phyloP scores from a whole-genome alignment of 2,329 filamentous ascomycete genomes.

The Xylariomycetidae sp. region DNA sequence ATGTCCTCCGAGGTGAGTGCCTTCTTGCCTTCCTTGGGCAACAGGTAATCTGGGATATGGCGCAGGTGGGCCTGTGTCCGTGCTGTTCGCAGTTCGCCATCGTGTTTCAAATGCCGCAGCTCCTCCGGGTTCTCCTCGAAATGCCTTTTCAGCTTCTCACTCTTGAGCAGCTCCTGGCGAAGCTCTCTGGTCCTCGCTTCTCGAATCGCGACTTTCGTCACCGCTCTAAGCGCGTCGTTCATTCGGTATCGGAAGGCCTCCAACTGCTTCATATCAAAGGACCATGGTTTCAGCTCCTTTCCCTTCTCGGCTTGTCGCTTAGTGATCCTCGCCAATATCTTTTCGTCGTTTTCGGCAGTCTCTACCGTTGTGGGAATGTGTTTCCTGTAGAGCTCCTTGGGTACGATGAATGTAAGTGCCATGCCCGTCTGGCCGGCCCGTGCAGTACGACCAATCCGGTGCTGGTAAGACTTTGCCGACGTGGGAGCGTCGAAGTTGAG shows the following conservation, averaged over 20 bases:
- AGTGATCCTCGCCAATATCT: slow-evolving; percentile 71
- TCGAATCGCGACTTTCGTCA: slow-evolving; percentile 75
- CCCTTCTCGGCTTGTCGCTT: slow-evolving; percentile 73
- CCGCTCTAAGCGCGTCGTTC: slow-evolving; percentile 82
- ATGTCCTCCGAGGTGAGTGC: slow-evolving; percentile 59
- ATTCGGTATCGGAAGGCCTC: slow-evolving; percentile 93
- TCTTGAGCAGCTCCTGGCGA: slow-evolving; percentile 48
- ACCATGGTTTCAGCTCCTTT: slow-evolving; percentile 80
- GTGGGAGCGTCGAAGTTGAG: slow-evolving; percentile 95
- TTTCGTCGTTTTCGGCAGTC: slow-evolving; percentile 76
- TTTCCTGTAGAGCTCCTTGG: slow-evolving; percentile 74
- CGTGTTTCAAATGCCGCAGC: slow-evolving; percentile 79
- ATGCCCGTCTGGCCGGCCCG: slow-evolving; percentile 88
- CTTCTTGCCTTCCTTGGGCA: slow-evolving; percentile 71
- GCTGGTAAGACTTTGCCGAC: slow-evolving; percentile 88
- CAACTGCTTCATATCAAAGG: slow-evolving; percentile 90
- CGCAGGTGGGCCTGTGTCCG: slow-evolving; percentile 78
- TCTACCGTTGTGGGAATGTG: slow-evolving; percentile 79
- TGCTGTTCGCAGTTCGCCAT: slow-evolving; percentile 78
- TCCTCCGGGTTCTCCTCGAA: slow-evolving; percentile 97
- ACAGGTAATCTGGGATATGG: slow-evolving; percentile 88
- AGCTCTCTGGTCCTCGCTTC: slow-evolving; percentile 14
- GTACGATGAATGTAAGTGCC: slow-evolving; percentile 91
- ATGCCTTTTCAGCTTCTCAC: slow-evolving; percentile 87
- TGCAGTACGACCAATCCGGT: slow-evolving; percentile 89